Evolutionary conservation across 2,329 filamentous ascomycete species (phyloP).

Genomic region (Talaromyces amestolkiae): DNA sequence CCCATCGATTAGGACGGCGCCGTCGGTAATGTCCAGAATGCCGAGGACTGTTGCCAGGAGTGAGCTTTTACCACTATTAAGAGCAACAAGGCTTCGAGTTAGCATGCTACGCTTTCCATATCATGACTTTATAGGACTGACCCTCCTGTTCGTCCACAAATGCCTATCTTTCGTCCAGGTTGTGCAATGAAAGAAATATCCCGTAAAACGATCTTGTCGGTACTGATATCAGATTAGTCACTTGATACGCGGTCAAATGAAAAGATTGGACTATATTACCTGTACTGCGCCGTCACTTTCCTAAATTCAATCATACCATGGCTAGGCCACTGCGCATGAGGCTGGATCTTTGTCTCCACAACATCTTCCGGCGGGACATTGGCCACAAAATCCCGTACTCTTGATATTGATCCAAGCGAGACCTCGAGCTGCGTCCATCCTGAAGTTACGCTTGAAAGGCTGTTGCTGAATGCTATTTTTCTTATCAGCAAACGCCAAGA

Average conservation of each 20-base stretch:
- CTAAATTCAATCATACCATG: slow-evolving; percentile 6
- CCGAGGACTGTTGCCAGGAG: slow-evolving; percentile 42
- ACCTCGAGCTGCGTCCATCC: slow-evolving; percentile 58
- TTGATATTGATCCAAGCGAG: slow-evolving; percentile 54
- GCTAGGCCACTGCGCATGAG: slow-evolving; percentile 6
- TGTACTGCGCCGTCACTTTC: not conserved
- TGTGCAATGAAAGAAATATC: slow-evolving; percentile 5
- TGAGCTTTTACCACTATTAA: slow-evolving; percentile 42
- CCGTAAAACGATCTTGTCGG: not conserved
- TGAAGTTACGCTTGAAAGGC: slow-evolving; percentile 44
- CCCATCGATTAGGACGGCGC: slow-evolving; percentile 43
- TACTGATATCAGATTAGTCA: not conserved
- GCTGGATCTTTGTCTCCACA: not conserved
- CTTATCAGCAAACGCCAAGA: not conserved
- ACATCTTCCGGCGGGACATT: slow-evolving; percentile 28
- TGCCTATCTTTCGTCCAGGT: slow-evolving; percentile 11
- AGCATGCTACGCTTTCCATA: not conserved
- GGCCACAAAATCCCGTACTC: slow-evolving; percentile 51
- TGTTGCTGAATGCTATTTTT: slow-evolving; percentile 3
- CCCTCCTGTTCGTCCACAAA: slow-evolving; percentile 19
- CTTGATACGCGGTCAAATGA: not conserved
- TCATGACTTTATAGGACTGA: not conserved
- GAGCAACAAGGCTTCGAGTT: not conserved
- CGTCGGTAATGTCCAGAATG: slow-evolving; percentile 41
- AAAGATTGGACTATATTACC: not conserved